Evolutionary conservation across 2,329 filamentous ascomycete genomes (phyloP).

Genomic region (Claviceps maximensis): DNA sequence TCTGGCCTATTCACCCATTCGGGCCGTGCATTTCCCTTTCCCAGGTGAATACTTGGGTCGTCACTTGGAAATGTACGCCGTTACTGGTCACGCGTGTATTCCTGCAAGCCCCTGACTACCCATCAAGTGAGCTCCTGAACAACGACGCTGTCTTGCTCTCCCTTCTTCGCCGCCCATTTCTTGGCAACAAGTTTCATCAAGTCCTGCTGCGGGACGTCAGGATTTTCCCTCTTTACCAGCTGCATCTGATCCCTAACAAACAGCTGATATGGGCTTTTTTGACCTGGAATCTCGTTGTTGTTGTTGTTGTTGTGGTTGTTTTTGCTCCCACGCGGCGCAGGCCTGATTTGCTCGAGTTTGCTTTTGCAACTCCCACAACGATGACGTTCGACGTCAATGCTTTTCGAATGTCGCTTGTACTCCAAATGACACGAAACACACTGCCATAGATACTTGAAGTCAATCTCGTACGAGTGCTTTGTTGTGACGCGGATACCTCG

Average conservation of each 20-base stretch:
- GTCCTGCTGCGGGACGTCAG: slow-evolving; percentile 46
- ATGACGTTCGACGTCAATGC: slow-evolving; percentile 59
- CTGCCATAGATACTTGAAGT: slow-evolving; percentile 83
- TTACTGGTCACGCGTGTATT: not conserved
- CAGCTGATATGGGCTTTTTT: slow-evolving; percentile 32
- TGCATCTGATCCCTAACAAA: slow-evolving; percentile 58
- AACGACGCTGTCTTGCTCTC: slow-evolving; percentile 24
- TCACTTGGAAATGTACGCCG: not conserved
- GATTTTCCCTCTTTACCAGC: slow-evolving; percentile 41
- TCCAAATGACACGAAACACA: slow-evolving; percentile 56
- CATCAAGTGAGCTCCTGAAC: not conserved
- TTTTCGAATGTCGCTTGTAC: slow-evolving; percentile 76
- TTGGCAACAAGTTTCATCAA: slow-evolving; percentile 56
- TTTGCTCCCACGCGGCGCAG: slow-evolving; percentile 38
- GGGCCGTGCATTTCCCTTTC: not conserved
- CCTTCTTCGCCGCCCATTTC: slow-evolving; percentile 41
- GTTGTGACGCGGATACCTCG: slow-evolving; percentile 70
- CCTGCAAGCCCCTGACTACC: not conserved
- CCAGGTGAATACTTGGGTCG: too few relatives aligned
- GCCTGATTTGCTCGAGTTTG: slow-evolving; percentile 63
- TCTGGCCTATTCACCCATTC: not conserved
- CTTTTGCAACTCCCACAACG: slow-evolving; percentile 68
- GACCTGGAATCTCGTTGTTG: slow-evolving; percentile 11
- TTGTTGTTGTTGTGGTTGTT: slow-evolving; percentile 7
- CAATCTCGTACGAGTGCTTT: slow-evolving; percentile 79